Evolutionary conservation across 164 flowering plant species (phyloP), one percentile per base, ranked within the genome.

Genomic region (Macadamia integrifolia): DNA sequence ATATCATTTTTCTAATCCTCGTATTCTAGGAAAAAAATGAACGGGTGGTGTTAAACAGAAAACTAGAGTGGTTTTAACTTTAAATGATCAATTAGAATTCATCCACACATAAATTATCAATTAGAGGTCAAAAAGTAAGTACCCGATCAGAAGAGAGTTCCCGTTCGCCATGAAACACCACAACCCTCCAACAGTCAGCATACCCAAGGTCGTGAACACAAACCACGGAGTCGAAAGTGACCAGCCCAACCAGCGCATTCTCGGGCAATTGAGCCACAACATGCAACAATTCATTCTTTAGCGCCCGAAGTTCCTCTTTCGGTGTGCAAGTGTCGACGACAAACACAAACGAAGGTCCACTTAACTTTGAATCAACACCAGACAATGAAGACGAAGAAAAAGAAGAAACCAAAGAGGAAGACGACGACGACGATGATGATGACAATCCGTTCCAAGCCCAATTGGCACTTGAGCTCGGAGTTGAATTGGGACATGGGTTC

Each of bases 161-260:
- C 5, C 98, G 86, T 18, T 83, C 91, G 1, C 99, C 99, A 63
- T 80, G 89, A 60, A 92, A 82, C 52, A 94, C 17, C 62, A 92
- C 92, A n/a, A 78, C 88, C 77, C 86, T 80, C 0, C 77, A 78
- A 69, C 99, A 90, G 42, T 90, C 92, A 0, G 74, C 52, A 55
- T 80, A 92, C 17, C 93, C 90, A 48, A 94, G 76, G 75, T 94
- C 98, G 76, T 90, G 78, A 62, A 94, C 91, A 68, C 69, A 61
- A 35, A 89, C 99, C 95, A 87, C 88, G 0, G 88, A 74, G 78
- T 86, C 92, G 75, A 92, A 92, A 2, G 89, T 82, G 3, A 92
- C 74, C 84, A 92, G 65, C 9, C 93, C 98, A 67, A 92, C 95
- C 73, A 88, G 29, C 1, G 83, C 87, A 80, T 81, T 87, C 74